Conservation (phyloP, 306 rosid genomes). For the Sechiopsis laciniata region DNA sequence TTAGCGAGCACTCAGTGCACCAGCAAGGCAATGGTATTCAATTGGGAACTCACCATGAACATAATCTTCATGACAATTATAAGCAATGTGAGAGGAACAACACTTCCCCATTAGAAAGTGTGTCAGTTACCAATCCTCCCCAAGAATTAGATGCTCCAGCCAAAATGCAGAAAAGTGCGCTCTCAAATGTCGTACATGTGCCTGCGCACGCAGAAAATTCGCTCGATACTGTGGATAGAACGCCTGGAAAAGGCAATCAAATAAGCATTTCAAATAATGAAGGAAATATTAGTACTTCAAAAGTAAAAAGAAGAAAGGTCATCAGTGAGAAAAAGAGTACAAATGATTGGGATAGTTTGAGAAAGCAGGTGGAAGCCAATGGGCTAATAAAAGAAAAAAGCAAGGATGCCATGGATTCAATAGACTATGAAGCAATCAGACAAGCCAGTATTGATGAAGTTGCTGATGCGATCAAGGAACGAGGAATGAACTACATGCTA, state of each 20-base stretch:
- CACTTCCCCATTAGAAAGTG: slow-evolving; percentile 32
- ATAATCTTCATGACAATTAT: slow-evolving; percentile 26
- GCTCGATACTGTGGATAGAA: not conserved
- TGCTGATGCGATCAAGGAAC: slow-evolving; percentile 53
- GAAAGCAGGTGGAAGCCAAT: slow-evolving; percentile 46
- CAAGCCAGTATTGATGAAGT: slow-evolving; percentile 52
- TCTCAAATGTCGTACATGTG: slow-evolving; percentile 26
- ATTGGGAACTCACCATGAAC: slow-evolving; percentile 24
- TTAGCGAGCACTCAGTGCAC: slow-evolving; percentile 32
- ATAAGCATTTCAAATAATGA: slow-evolving; percentile 32
- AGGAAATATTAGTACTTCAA: slow-evolving; percentile 37
- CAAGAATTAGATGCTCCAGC: slow-evolving; percentile 27
- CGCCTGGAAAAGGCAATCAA: slow-evolving; percentile 28
- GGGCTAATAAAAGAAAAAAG: slow-evolving; percentile 43
- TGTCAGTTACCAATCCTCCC: slow-evolving; percentile 28
- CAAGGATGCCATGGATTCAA: slow-evolving; percentile 59
- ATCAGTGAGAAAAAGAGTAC: slow-evolving; percentile 35
- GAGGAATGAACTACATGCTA: slow-evolving; percentile 92
- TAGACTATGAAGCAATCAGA: slow-evolving; percentile 79
- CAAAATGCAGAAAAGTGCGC: slow-evolving; percentile 28
- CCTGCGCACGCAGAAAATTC: slow-evolving; percentile 30
- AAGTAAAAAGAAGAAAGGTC: slow-evolving; percentile 40
- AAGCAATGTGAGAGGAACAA: slow-evolving; percentile 32
- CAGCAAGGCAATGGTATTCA: slow-evolving; percentile 29
- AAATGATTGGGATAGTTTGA: slow-evolving; percentile 68